phyloP scores from a whole-genome alignment of 75 land plant species.

The Isoetes taiwanensis region DNA sequence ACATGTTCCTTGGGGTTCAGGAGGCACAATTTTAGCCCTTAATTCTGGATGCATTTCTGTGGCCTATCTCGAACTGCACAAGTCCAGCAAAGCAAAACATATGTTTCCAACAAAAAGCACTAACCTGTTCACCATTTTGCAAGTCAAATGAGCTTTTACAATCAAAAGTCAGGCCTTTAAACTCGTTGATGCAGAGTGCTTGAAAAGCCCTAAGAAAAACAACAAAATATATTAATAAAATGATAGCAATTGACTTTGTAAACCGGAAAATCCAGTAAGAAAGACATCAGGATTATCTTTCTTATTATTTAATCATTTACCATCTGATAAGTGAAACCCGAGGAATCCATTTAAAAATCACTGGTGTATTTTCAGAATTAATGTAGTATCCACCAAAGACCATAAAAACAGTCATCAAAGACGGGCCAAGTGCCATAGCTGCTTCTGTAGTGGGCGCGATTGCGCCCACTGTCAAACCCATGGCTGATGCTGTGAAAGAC shows the following conservation, averaged over 20 bases:
- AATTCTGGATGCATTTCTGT: too few relatives aligned
- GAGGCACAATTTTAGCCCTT: too few relatives aligned
- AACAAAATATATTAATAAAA: too few relatives aligned
- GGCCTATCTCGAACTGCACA: too few relatives aligned
- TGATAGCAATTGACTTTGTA: too few relatives aligned
- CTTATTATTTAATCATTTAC: too few relatives aligned
- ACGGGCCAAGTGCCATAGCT: conserved; percentile 95
- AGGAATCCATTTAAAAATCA: conserved; percentile 92
- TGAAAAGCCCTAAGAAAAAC: conserved; percentile 99
- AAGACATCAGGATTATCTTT: too few relatives aligned
- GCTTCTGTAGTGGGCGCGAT: conserved; percentile 96
- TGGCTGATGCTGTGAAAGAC: conserved; percentile 97
- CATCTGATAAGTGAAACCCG: conserved; percentile 90
- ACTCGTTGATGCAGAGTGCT: conserved; percentile 89
- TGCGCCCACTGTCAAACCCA: conserved; percentile 98
- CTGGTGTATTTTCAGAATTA: conserved; percentile 85
- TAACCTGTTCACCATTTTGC: conserved; percentile 85
- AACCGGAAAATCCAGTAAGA: too few relatives aligned
- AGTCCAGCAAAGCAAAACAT: too few relatives aligned
- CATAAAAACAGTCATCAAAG: conserved; percentile 96
- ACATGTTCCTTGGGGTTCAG: too few relatives aligned
- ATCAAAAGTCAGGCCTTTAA: conserved; percentile 76
- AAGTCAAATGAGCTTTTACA: conserved; percentile 61
- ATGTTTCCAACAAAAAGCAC: too few relatives aligned
- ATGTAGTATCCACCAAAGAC: conserved; percentile 99